Percentiles rank a stretch among this genome's conserved stretches.
phyloP scores from a whole-genome alignment of 2,329 filamentous ascomycete genomes.

The Pseudocercospora musae region DNA sequence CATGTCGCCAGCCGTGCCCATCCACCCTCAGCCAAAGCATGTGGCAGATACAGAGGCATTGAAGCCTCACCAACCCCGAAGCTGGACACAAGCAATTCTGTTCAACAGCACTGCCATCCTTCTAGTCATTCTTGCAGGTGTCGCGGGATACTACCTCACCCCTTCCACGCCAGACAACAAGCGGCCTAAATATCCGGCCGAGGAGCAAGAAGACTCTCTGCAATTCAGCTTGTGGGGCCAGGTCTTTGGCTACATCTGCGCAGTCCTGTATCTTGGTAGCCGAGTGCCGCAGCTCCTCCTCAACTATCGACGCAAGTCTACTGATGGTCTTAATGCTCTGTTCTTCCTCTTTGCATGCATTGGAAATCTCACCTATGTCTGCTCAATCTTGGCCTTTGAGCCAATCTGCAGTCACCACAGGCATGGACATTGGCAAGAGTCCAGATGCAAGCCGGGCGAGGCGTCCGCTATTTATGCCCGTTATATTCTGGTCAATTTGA shows the following conservation, averaged over 20 bases:
- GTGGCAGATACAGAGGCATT: conserved; percentile 27
- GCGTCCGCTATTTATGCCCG: conserved; percentile 64
- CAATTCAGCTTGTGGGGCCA: conserved; percentile 77
- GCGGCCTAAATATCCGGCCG: conserved; percentile 25
- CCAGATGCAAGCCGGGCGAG: conserved; percentile 63
- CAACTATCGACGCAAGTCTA: conserved; percentile 89
- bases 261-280: conserved; percentile 81
- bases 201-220: conserved; percentile 50
- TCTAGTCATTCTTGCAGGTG: conserved; percentile 78
- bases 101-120: conserved; percentile 75
- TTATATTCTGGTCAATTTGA: conserved; percentile 86
- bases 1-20: conserved; percentile 78
- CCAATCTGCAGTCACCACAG: conserved; percentile 57
- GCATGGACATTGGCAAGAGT: conserved; percentile 35
- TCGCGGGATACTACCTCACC: conserved; percentile 81
- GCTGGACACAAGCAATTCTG: conserved; percentile 51
- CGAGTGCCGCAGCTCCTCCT: conserved; percentile 86
- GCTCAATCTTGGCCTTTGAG: conserved; percentile 87
- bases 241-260: conserved; percentile 90
- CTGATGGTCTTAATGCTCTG: conserved; percentile 86
- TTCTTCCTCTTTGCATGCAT: conserved; percentile 97
- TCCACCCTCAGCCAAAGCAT: conserved; percentile 55
- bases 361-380: conserved; percentile 88
- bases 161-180: conserved; percentile 38
- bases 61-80: conserved; percentile 41